Base-by-base conservation (phyloP, 306 rosid genomes). In the Corylus heterophylla region DNA sequence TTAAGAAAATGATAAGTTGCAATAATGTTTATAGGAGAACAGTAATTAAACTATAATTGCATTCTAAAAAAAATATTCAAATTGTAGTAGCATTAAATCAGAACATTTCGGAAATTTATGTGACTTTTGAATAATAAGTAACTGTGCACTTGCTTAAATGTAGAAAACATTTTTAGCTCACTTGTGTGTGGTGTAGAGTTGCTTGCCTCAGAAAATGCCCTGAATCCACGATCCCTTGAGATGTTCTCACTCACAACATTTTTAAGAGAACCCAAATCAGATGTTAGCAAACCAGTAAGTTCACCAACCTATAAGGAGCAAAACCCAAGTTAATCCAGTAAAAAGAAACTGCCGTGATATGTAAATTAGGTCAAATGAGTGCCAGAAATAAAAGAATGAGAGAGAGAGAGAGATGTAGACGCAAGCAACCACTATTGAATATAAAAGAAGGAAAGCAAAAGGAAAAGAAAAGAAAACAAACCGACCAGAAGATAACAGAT, bases 131-230 rank as follows among this genome's bases (percentile, higher is more conserved):
- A 76, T 74, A 83, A 74, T 68, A 87, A 49, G 62, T 59, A 85
- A 81, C 51, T 73, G 63, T 74, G 77, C 78, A 83, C 80, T 80
- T 86, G 87, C 91, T 85, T 79, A 83, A 87, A 85, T 84, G 86
- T 85, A 78, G 83, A 87, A 86, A 87, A 91, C 85, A 88, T 87
- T 42, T 49, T 91, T 86, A 95, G 97, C 98, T 93, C 95, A 90
- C 98, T 86, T 89, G 96, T 84, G 84, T 83, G 81, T 90, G 93
- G 90, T 91, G 94, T 71, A 95, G 94, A 92, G 89, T 92, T 88
- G 90, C 98, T 95, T 92, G 98, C 98, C 98, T 95, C 98, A 74
- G 98, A 85, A 86, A 91, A 80, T 83, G 98, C 98, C 87, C 98
- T 90, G 92, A 95, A 93, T 79, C 96, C 97, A 0, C 97, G 96